Percentiles rank a stretch among this genome's conserved stretches.
Conservation (phyloP, 805 yeast genomes). For the Spathaspora arborariae region DNA sequence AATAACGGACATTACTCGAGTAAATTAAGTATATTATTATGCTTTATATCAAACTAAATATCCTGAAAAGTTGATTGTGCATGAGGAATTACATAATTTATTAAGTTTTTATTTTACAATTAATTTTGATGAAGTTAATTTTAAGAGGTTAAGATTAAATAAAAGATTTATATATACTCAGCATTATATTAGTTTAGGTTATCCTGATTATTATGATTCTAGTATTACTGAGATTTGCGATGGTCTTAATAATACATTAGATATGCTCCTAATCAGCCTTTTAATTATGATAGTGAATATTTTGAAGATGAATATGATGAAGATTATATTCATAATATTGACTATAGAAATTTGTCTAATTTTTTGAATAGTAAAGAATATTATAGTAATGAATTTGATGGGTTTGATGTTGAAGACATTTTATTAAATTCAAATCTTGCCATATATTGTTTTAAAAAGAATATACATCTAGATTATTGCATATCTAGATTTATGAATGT, state of each 20-base stretch:
- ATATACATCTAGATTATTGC: background rate
- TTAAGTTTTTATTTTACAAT: background rate
- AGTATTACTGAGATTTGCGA: background rate
- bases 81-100: background rate
- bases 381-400: background rate
- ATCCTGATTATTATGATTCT: background rate
- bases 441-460: background rate
- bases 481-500: background rate
- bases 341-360: background rate
- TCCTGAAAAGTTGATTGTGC: background rate
- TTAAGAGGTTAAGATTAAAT: background rate
- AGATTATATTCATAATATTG: background rate
- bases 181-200: background rate
- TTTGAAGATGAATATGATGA: background rate
- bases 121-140: background rate
- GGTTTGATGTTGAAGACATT: background rate
- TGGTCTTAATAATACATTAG: background rate
- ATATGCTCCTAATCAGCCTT: background rate
- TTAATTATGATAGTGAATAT: background rate
- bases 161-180: background rate
- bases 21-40: too few relatives aligned
- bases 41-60: background rate
- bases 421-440: background rate
- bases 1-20: too few relatives aligned
- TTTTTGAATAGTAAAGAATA: background rate